Evolutionary conservation across 768 basidiomycete species (phyloP), one percentile per base, ranked within the genome.

Genomic region (Flagelloscypha sp.): DNA sequence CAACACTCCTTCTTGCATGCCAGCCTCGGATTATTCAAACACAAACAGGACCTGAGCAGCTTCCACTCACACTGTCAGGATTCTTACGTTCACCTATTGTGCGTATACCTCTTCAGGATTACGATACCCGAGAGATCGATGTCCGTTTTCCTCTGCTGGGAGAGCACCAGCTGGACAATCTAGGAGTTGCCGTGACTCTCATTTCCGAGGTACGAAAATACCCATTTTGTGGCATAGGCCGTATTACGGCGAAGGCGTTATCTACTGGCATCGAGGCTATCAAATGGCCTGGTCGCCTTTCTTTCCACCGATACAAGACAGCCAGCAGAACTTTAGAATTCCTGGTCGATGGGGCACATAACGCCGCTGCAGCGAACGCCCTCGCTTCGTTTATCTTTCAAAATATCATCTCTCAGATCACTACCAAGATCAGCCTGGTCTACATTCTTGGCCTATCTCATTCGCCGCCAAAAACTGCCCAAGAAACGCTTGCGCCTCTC

Each of bases 331-430:
- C 49, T 28, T 43, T 70, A 6, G 57, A 55, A 15, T 46, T 93
- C 9, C 69, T 98, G 8, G 83, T 81, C 4, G 95, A 99, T 49
- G 95, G 95, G 3, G 94, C 95, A 1, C 95, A 98, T 55, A 99
- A 98, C 52, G 60, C 78, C 6, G 79, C 86, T 5, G 89, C 89
- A 0, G 71, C 89, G 0, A 44, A 55, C 19, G 72, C 73, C 1
- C 72, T 97, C 8, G 69, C 77, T 6, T 52, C 63, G 2, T 97
- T 88, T 53, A 59, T 93, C 38, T 45, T 63, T 19, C 49, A 53
- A 36, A 56, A 59, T 30, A 65, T 59, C 43, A 58, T 48, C 29
- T 56, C 38, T 35, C 52, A 32, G 32, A n/a, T 37, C 55, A 17
- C 37, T 46, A 17, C 32, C 50, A 5, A 38, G 62, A 38, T 69